Percentiles rank a stretch among this genome's conserved stretches.
phyloP scores from a whole-genome alignment of 2,329 filamentous ascomycete genomes.

The Tolypocladium pustulatum region DNA sequence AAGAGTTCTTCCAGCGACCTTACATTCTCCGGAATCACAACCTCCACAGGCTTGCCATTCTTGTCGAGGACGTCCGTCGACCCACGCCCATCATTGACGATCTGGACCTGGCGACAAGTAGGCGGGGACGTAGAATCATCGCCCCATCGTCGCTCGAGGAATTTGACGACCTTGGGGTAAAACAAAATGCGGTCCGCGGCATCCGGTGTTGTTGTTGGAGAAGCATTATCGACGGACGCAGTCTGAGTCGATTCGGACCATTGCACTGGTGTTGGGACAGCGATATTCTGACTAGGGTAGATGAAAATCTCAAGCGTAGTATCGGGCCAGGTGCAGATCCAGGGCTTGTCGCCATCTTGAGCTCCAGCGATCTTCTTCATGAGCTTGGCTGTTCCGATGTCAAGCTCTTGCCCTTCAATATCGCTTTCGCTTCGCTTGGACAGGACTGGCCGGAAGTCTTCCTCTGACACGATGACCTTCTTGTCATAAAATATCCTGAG shows the following conservation, averaged over 20 bases:
- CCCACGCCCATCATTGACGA: slow-evolving; percentile 26
- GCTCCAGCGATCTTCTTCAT: slow-evolving; percentile 15
- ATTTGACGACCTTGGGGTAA: slow-evolving; percentile 43
- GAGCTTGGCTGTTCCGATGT: slow-evolving; percentile 15
- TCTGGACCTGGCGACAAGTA: slow-evolving; percentile 37
- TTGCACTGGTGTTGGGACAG: slow-evolving; percentile 12
- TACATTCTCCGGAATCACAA: slow-evolving; percentile 31
- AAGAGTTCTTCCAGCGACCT: neutral
- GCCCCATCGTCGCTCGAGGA: slow-evolving; percentile 40
- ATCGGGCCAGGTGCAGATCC: slow-evolving; percentile 49
- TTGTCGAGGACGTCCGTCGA: slow-evolving; percentile 23
- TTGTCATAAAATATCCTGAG: slow-evolving; percentile 42
- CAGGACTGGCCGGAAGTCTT: slow-evolving; percentile 18
- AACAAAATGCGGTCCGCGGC: slow-evolving; percentile 14
- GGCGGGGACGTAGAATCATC: slow-evolving; percentile 22
- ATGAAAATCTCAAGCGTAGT: slow-evolving; percentile 47
- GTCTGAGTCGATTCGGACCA: slow-evolving; percentile 1
- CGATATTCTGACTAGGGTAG: slow-evolving; percentile 42
- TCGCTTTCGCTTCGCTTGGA: slow-evolving; percentile 16
- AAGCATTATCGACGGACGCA: slow-evolving; percentile 6
- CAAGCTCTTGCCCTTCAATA: slow-evolving; percentile 5
- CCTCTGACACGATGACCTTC: slow-evolving; percentile 41
- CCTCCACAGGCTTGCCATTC: slow-evolving; percentile 27
- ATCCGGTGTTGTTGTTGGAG: slow-evolving; percentile 1
- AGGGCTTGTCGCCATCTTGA: slow-evolving; percentile 39